These are phyloP conservation scores for Arabidopsis thaliana DNA, from an alignment of 345 rosid species.

Conservation along the genomic window TAIR10.1 NC_003076.8:26088501-26089000, in stretches of 20 bases:
- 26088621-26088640: conserved; percentile 9
- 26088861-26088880: not conserved
- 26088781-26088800: not conserved
- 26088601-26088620: conserved; percentile 10
- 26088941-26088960: conserved; percentile 1
- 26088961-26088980: not conserved
- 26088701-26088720: too few species aligned
- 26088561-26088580: conserved; percentile 27
- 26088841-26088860: not conserved
- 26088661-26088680: not conserved
- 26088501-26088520: conserved; percentile 8
- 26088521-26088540: conserved; percentile 21
- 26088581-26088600: conserved; percentile 28
- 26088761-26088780: conserved; percentile 1
- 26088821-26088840: not conserved
- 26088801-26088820: not conserved
- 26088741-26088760: not conserved
- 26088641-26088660: not conserved
- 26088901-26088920: conserved; percentile 16
- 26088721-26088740: conserved; percentile 2
- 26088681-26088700: too few species aligned
- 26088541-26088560: conserved; percentile 1
- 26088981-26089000: not conserved
- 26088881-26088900: not conserved
- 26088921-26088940: conserved; percentile 29